phyloP scores from a whole-genome alignment of 2,329 filamentous ascomycete genomes.

The Alternaria tenuissima region DNA sequence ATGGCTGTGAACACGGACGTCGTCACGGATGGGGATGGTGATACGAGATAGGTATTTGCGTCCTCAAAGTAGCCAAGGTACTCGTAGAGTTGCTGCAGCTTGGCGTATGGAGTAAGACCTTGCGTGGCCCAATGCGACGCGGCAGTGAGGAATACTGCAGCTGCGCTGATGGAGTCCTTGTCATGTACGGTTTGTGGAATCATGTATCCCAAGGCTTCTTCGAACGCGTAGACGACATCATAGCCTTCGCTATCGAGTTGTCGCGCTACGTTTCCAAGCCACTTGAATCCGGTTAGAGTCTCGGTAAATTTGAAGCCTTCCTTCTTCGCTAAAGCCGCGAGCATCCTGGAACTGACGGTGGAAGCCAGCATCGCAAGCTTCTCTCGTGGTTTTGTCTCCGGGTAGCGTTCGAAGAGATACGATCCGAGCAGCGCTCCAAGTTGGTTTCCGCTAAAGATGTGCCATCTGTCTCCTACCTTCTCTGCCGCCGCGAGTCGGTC shows the following conservation, averaged over 20 bases:
- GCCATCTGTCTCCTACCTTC: slow-evolving; percentile 64
- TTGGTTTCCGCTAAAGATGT: slow-evolving; percentile 71
- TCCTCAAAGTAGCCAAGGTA: slow-evolving; percentile 69
- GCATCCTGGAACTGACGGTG: slow-evolving; percentile 70
- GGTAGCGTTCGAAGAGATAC: slow-evolving; percentile 62
- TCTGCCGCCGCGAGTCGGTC: slow-evolving; percentile 70
- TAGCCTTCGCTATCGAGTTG: slow-evolving; percentile 59
- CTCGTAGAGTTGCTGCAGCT: slow-evolving; percentile 65
- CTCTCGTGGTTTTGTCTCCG: slow-evolving; percentile 42
- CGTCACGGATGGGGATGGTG: slow-evolving; percentile 63
- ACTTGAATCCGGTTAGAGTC: slow-evolving; percentile 73
- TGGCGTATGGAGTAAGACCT: slow-evolving; percentile 64
- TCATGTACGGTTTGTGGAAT: slow-evolving; percentile 68
- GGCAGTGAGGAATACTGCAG: slow-evolving; percentile 66
- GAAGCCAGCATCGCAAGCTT: slow-evolving; percentile 67
- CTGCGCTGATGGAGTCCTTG: slow-evolving; percentile 70
- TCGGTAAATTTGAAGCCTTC: slow-evolving; percentile 67
- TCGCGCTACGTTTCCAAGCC: slow-evolving; percentile 69
- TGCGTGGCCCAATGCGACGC: slow-evolving; percentile 61
- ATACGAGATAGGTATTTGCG: slow-evolving; percentile 70
- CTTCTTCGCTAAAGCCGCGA: slow-evolving; percentile 62
- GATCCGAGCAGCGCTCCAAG: slow-evolving; percentile 68
- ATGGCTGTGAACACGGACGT: slow-evolving; percentile 64
- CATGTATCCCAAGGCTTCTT: slow-evolving; percentile 74
- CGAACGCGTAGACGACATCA: slow-evolving; percentile 66